Base-by-base conservation (phyloP, 1,284 basidiomycete genomes). In the Ustilago nuda region DNA sequence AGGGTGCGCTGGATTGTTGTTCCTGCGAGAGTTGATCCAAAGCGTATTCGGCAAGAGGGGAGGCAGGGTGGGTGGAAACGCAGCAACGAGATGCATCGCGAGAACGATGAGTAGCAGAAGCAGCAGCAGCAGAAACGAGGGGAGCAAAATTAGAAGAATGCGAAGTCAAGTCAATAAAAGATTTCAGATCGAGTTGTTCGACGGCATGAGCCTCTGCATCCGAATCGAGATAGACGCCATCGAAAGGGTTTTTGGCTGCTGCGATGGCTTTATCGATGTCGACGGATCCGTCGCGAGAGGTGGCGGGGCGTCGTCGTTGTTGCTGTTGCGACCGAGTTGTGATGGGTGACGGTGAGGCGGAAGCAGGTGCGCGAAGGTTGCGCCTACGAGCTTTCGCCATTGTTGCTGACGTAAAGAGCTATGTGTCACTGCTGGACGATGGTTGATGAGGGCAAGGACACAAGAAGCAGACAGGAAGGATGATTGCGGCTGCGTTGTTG, bases 11-110 rank as follows among this genome's bases (percentile, higher is more conserved):
- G 8, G 79, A 75, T 71, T 85, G 84, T 55, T 82, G 78, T 58
- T 85, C 82, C 82, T 82, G 76, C 27, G 60, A 58, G 50, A 64
- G 4, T 41, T 41, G 52, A 4, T 33, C 3, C 9, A 53, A 30
- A 0, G 45, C 13, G 12, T 37, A 23, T 8, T 39, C 51, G 32
- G 27, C 3, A 43, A 58, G 41, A 33, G 57, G n/a, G 41, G 61
- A 9, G 35, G 57, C 35, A 33, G 52, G 15, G 35, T 66, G 17
- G 32, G 53, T 9, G 33, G 92, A 87, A 32, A 79, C 57, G 56
- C 57, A 60, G 12, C 56, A 50, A 32, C n/a, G n/a, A n/a, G 52
- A 30, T 30, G 48, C 4, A 37, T 23, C 46, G 19, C 19, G 33
- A 2, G 52, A 11, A 17, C 35, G 61, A 52, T n/a, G 30, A 35